Percentiles rank a stretch among this genome's conserved stretches.
Conservation (phyloP, 768 basidiomycete species). For the Tulasnella sp. region DNA sequence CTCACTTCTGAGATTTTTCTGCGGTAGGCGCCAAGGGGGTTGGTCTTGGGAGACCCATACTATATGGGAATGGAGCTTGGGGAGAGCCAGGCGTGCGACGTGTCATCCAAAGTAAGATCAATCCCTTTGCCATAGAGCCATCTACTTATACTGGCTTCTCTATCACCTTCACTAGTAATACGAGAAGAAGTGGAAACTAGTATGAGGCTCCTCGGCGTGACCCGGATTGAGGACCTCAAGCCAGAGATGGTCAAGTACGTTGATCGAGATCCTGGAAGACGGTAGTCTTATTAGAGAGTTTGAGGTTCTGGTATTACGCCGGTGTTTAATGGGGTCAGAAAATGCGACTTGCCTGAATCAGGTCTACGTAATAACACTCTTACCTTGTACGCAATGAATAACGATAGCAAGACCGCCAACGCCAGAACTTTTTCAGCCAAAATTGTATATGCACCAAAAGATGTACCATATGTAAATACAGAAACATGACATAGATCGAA, state of each 20-base stretch:
- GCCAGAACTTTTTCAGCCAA: too few species aligned
- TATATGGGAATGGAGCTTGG: conserved; percentile 27
- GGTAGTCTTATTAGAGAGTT: not conserved
- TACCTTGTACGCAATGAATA: too few species aligned
- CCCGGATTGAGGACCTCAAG: conserved; percentile 14
- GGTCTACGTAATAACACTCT: too few species aligned
- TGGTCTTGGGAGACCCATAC: conserved; percentile 29
- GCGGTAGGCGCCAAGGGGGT: conserved; percentile 28
- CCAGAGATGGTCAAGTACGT: conserved; percentile 18
- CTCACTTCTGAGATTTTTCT: not conserved
- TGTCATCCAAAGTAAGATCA: conserved; percentile 13
- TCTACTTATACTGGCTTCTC: not conserved
- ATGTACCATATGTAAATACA: too few species aligned
- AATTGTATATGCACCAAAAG: too few species aligned
- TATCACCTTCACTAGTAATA: conserved; percentile 27
- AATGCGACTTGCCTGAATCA: too few species aligned
- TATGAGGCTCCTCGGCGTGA: conserved; percentile 31
- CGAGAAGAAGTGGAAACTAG: conserved; percentile 34
- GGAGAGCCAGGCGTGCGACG: conserved; percentile 29
- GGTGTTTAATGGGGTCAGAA: too few species aligned
- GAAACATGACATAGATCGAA: too few species aligned
- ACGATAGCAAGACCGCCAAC: too few species aligned
- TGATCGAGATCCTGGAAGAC: conserved; percentile 4
- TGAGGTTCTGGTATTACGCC: not conserved
- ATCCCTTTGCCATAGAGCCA: not conserved